Evolutionary conservation across 441 rosid species (phyloP).

Genomic region (Aquilaria agallochum): DNA sequence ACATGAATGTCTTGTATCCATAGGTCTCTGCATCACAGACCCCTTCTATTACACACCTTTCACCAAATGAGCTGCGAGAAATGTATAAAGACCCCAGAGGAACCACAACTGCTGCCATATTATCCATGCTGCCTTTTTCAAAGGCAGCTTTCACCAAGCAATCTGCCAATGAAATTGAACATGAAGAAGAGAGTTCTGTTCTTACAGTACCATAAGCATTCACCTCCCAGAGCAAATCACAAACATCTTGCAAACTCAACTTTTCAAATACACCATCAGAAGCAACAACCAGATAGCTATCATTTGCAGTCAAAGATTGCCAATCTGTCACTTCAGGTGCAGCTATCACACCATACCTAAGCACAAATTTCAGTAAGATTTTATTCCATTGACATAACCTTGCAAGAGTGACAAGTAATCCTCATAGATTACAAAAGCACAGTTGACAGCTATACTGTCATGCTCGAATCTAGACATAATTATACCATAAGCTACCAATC

Average conservation of each 20-base stretch:
- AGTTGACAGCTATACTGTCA: no score
- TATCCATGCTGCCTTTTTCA: conserved; percentile 83
- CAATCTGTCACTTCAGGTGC: conserved; percentile 91
- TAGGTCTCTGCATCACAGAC: conserved; percentile 29
- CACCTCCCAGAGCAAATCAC: conserved; percentile 76
- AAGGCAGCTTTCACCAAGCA: conserved; percentile 74
- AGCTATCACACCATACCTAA: conserved; percentile 89
- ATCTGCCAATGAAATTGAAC: conserved; percentile 75
- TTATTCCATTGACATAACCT: not conserved
- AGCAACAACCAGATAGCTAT: conserved; percentile 87
- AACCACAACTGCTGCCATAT: conserved; percentile 79
- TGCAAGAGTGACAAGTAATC: no score
- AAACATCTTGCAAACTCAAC: conserved; percentile 71
- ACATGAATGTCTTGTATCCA: conserved; percentile 28
- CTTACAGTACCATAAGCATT: conserved; percentile 31
- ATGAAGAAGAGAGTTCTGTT: conserved; percentile 51
- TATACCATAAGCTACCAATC: no score
- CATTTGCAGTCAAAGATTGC: conserved; percentile 64
- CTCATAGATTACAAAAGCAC: no score
- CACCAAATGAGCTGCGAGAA: conserved; percentile 37
- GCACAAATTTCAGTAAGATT: conserved; percentile 11
- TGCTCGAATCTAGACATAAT: no score
- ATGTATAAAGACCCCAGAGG: conserved; percentile 49
- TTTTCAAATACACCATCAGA: conserved; percentile 95
- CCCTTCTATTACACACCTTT: conserved; percentile 32